A percentile compares a stretch with the other conserved stretches of the same genome.
Conservation (phyloP, 257 asterid genomes). For the Solanum sejunctum region DNA sequence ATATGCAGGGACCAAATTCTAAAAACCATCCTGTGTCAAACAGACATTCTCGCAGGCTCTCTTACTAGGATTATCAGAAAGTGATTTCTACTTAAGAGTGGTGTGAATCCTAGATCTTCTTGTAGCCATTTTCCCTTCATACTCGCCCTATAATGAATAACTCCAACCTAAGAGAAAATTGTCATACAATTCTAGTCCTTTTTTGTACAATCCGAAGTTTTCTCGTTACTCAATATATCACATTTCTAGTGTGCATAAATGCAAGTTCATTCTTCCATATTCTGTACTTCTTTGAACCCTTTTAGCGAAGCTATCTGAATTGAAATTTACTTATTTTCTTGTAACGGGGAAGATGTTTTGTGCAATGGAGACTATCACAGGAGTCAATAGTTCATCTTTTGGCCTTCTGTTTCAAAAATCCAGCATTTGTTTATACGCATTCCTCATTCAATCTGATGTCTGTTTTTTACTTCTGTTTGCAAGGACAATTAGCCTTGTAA, state of each 20-base stretch:
- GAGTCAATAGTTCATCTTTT: background rate
- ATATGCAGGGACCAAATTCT: slow-evolving; percentile 25
- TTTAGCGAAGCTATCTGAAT: background rate
- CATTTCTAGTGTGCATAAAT: background rate
- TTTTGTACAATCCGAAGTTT: background rate
- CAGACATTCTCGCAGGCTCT: slow-evolving; percentile 39
- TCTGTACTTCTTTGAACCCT: background rate
- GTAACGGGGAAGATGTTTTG: background rate
- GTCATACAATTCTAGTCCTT: background rate
- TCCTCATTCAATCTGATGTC: background rate
- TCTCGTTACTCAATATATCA: background rate
- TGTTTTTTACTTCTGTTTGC: background rate
- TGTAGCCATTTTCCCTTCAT: background rate
- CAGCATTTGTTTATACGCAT: background rate
- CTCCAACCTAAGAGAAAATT: background rate
- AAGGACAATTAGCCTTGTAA: background rate
- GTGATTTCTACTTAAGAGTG: background rate
- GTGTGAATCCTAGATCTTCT: background rate
- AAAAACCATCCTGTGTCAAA: slow-evolving; percentile 15
- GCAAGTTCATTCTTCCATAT: background rate
- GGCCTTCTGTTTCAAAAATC: background rate
- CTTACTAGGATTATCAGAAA: slow-evolving; percentile 19
- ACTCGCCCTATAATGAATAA: background rate
- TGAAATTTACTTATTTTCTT: background rate
- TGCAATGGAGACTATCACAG: background rate